Evolutionary conservation across 2,329 filamentous ascomycete species (phyloP).

Genomic region (Aspergillus udagawae): DNA sequence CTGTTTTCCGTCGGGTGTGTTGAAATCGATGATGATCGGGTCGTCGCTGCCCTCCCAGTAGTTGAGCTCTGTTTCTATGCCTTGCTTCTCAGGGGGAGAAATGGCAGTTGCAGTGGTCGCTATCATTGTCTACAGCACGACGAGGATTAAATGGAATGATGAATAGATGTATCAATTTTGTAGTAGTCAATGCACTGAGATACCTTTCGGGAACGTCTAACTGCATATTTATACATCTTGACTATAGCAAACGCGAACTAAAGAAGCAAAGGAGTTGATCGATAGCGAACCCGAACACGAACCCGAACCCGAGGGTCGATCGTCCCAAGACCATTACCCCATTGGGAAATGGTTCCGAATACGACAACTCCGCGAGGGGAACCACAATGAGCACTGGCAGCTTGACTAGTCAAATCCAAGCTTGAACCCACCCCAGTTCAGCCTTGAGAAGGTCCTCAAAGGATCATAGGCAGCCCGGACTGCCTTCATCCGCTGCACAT

Average conservation of each 20-base stretch:
- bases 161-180: background rate
- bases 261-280: no score
- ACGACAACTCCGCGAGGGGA: no score
- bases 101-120: background rate
- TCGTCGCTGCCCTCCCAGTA: background rate
- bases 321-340: no score
- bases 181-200: no score
- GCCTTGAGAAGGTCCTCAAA: constrained; percentile 22
- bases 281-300: no score
- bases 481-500: constrained; percentile 29
- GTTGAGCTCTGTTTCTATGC: background rate
- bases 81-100: background rate
- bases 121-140: background rate
- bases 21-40: background rate
- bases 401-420: background rate
- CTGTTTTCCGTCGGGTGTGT: background rate
- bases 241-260: no score
- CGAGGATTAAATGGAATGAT: background rate
- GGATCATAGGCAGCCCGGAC: constrained; percentile 34
- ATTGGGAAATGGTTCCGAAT: no score
- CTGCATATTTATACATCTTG: no score
- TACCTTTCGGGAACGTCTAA: no score
- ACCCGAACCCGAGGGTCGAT: no score
- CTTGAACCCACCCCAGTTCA: constrained; percentile 38
- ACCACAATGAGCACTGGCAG: no score